phyloP scores from a whole-genome alignment of 2,329 filamentous ascomycete species.

The Alternaria infectoria region DNA sequence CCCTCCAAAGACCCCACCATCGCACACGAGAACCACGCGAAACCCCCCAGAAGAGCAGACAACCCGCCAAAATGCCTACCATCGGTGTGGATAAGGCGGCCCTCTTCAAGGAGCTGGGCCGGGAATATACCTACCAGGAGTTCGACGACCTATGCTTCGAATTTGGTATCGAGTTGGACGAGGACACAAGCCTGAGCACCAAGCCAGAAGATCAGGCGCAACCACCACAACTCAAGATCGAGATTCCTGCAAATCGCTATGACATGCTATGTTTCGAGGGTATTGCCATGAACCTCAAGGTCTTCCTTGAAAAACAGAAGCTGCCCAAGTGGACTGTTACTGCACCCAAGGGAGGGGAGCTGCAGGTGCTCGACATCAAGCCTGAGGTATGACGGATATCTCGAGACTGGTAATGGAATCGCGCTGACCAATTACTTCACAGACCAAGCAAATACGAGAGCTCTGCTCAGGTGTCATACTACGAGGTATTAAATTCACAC shows the following conservation, averaged over 20 bases:
- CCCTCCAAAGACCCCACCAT: conserved; percentile 43
- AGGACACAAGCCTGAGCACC: conserved; percentile 63
- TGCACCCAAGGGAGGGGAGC: conserved; percentile 72
- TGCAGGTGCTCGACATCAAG: conserved; percentile 81
- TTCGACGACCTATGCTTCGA: conserved; percentile 99
- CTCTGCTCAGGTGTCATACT: conserved; percentile 90
- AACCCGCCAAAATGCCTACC: conserved; percentile 77
- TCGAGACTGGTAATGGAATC: not conserved
- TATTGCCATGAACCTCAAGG: conserved; percentile 92
- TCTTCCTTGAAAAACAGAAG: conserved; percentile 80
- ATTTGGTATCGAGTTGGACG: conserved; percentile 96
- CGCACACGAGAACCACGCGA: conserved; percentile 11
- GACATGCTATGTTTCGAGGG: conserved; percentile 98
- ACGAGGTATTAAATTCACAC: conserved; percentile 87
- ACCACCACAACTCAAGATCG: conserved; percentile 93
- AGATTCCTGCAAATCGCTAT: conserved; percentile 93
- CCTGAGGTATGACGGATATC: conserved; percentile 58
- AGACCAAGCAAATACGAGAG: conserved; percentile 80
- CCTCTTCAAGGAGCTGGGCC: conserved; percentile 90
- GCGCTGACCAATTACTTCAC: not conserved
- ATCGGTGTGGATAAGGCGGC: conserved; percentile 96
- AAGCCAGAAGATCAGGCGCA: conserved; percentile 65
- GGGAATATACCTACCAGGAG: conserved; percentile 89
- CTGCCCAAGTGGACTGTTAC: conserved; percentile 82
- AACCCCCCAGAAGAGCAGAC: not conserved